phyloP scores from a whole-genome alignment of 2,329 filamentous ascomycete species.

The Fusarium multiceps region DNA sequence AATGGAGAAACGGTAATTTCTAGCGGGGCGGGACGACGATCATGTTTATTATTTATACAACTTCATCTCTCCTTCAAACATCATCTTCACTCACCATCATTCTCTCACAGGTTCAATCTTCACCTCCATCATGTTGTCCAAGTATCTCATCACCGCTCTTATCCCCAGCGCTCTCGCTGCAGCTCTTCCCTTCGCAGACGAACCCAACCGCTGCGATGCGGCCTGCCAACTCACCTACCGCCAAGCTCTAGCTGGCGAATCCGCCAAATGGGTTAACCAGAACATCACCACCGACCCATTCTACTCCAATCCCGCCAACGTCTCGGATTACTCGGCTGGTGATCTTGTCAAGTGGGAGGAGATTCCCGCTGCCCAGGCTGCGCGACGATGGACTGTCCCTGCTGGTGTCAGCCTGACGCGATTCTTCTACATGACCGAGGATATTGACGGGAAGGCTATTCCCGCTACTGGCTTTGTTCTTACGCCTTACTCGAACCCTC shows the following conservation, averaged over 20 bases:
- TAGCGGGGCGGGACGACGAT: background rate
- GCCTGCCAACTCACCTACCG: slow-evolving; percentile 13
- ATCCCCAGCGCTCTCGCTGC: background rate
- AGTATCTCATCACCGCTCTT: background rate
- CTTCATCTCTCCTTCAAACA: too few relatives aligned
- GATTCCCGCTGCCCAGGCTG: background rate
- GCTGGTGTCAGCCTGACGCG: slow-evolving; percentile 4
- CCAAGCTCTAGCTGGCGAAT: background rate
- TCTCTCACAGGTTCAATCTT: background rate
- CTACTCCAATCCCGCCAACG: slow-evolving; percentile 16
- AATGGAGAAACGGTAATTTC: background rate
- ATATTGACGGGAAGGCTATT: slow-evolving; percentile 16
- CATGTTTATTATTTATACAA: background rate
- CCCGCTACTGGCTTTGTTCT: slow-evolving; percentile 14
- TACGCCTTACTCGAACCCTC: slow-evolving; percentile 15
- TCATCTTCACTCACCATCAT: background rate
- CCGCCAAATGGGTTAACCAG: slow-evolving; percentile 8
- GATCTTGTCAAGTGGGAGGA: slow-evolving; percentile 27
- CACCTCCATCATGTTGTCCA: background rate
- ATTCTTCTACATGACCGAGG: slow-evolving; percentile 21
- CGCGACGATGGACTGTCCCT: slow-evolving; percentile 14
- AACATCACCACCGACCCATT: slow-evolving; percentile 1
- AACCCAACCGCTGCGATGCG: slow-evolving; percentile 13
- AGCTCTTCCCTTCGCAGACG: background rate
- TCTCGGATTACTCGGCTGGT: background rate